These are phyloP conservation scores for Ceratobasidium sp. DNA, from an alignment of 1,284 basidiomycete species.

Conservation along the genomic window DNA sequence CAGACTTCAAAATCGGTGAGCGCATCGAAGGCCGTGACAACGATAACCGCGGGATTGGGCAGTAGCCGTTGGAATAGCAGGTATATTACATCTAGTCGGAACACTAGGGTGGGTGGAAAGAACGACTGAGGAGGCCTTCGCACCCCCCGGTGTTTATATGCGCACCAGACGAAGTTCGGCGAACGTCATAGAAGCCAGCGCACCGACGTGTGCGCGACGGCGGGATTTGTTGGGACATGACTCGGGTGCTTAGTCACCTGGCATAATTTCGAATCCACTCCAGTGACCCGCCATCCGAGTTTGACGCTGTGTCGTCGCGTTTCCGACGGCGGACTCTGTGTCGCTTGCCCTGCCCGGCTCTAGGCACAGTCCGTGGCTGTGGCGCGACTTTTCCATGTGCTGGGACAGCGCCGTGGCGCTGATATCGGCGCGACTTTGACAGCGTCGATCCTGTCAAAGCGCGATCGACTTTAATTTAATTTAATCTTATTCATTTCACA, in stretches of 20 bases:
- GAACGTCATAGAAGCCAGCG: neutral
- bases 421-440: too few relatives aligned
- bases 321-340: neutral
- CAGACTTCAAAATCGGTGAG: too few relatives aligned
- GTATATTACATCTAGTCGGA: too few relatives aligned
- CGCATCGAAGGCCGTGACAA: too few relatives aligned
- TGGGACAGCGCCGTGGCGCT: neutral
- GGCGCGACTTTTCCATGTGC: too few relatives aligned
- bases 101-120: too few relatives aligned
- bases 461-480: neutral
- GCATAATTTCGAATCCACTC: slow-evolving; percentile 9
- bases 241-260: neutral
- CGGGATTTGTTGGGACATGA: neutral
- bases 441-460: slow-evolving; percentile 25
- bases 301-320: neutral
- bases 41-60: too few relatives aligned
- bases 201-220: neutral
- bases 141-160: too few relatives aligned
- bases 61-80: too few relatives aligned
- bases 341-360: neutral
- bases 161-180: too few relatives aligned
- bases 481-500: neutral
- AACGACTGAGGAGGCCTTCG: too few relatives aligned
- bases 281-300: neutral
- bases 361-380: neutral